These are phyloP conservation scores for Cercophora sp. DNA, from an alignment of 495 filamentous ascomycete genomes.

Conservation along the genomic window DNA sequence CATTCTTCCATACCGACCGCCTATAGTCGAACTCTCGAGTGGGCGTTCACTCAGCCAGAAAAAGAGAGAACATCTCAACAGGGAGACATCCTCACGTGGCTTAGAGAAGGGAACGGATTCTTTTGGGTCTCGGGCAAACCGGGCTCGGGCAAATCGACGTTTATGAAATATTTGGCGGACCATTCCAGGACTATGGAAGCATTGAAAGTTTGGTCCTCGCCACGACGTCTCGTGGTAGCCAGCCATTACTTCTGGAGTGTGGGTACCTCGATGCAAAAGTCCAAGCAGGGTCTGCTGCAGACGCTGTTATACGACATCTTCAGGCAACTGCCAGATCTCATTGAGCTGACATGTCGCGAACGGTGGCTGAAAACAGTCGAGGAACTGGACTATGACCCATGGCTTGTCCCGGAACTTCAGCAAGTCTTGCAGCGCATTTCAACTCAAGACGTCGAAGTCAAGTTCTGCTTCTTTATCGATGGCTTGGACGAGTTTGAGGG, in stretches of 20 bases:
- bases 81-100: not conserved
- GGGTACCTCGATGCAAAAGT: conserved; percentile 35
- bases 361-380: conserved; percentile 2
- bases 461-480: conserved; percentile 29
- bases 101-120: not conserved
- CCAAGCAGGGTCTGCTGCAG: conserved; percentile 40
- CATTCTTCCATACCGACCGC: not conserved
- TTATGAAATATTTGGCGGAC: conserved; percentile 35
- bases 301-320: conserved; percentile 40
- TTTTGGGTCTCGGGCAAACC: conserved; percentile 38
- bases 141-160: conserved; percentile 37
- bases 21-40: not conserved
- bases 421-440: not conserved
- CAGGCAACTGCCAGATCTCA: conserved; percentile 20
- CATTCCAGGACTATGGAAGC: conserved; percentile 5
- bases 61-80: not conserved
- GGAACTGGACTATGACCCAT: not conserved
- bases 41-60: not conserved
- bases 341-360: conserved; percentile 1
- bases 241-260: conserved; percentile 36
- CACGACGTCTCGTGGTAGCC: not conserved
- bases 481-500: conserved; percentile 26
- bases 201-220: conserved; percentile 22
- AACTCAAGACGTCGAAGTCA: not conserved
- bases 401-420: not conserved